Evolutionary conservation across 2,329 filamentous ascomycete species (phyloP).

Genomic region (Microsporum canis): DNA sequence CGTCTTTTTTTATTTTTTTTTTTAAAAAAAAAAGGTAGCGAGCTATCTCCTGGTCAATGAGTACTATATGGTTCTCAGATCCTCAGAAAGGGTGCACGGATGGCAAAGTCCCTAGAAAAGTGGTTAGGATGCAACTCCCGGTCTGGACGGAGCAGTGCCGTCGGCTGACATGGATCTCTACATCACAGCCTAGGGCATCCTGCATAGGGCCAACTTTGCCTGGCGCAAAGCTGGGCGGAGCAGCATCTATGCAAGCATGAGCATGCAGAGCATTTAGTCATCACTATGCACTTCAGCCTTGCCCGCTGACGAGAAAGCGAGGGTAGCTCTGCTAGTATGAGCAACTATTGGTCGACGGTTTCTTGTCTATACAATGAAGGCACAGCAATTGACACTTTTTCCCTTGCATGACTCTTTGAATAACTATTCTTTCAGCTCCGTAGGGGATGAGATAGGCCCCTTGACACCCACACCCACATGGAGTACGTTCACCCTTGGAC

Average conservation of each 20-base stretch:
- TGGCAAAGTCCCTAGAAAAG: neutral
- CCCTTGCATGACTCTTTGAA: neutral
- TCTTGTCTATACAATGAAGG: neutral
- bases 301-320: neutral
- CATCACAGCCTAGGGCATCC: neutral
- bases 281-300: neutral
- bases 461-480: neutral
- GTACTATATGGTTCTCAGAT: too few relatives aligned
- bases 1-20: too few relatives aligned
- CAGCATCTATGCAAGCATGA: neutral
- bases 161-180: neutral
- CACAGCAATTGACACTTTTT: neutral
- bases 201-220: neutral
- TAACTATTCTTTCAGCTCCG: neutral
- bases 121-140: neutral
- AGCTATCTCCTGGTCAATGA: too few relatives aligned
- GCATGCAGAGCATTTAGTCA: neutral
- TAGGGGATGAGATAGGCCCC: neutral
- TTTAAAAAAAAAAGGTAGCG: too few relatives aligned
- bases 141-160: neutral
- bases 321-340: neutral
- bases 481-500: neutral
- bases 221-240: neutral
- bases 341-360: neutral
- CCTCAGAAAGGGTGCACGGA: neutral